Evolutionary conservation across 257 asterid genomes (phyloP), one percentile per base, ranked within the genome.

Genomic region (Fraxinus anomala): DNA sequence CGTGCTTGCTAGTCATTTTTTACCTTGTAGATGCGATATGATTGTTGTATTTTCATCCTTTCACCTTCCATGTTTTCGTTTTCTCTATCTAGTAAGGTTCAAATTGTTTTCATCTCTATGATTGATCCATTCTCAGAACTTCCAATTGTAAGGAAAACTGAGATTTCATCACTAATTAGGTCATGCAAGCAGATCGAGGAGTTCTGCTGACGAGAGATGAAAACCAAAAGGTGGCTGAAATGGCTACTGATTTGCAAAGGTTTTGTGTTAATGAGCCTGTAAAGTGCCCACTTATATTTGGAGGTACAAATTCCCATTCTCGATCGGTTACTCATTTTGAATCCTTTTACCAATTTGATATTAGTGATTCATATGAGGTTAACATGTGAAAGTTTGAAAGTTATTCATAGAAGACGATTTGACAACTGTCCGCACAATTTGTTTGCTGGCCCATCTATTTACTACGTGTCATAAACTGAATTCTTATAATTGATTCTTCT

Each of bases 261-360:
- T 91, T 84, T 37, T 91, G 98, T 73, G 89, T 93, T 19, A 87
- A 86, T 36, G 92, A 89, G 84, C 98, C 97, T 0, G 96, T 93
- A 24, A 93, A 87, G 74, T 95, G 91, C 77, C 97, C 99, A 70
- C 97, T 93, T 68, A 95, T 95, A 77, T 91, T 93, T 56, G 97
- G 99, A 88, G 99, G 98, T 91, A 24, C 72, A 87, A 74, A 26
- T 23, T 26, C 67, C 28, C 65, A 31, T 19, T 63, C 34, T 24
- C 33, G 51, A 31, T 61, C 56, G 10, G 59, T 51, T 17, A n/a
- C 0, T 26, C 19, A 33, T 69, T 19, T 30, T 5, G 21, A 36
- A 73, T 73, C 4, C 24, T 61, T 19, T 71, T 47, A 24, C 31
- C 23, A 39, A 63, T 75, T 63, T 11, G 37, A 13, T 21, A 21